Evolutionary conservation across 2,329 filamentous ascomycete genomes (phyloP).

Genomic region (Claviceps sorghi): DNA sequence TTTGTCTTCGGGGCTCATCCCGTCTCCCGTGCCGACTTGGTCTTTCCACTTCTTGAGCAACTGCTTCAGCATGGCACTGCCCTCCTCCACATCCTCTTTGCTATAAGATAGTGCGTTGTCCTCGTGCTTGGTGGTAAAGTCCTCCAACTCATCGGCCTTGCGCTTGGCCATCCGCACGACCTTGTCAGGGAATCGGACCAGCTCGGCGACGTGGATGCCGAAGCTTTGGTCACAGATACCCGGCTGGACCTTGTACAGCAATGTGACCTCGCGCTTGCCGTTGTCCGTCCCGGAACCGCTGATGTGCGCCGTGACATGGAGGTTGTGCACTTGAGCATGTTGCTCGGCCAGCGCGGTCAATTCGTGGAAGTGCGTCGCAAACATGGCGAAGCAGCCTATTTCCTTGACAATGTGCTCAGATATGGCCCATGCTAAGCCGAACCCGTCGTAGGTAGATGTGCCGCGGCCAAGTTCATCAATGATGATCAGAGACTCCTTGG

Average conservation of each 20-base stretch:
- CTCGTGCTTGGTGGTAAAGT: slow-evolving; percentile 73
- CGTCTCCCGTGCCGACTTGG: slow-evolving; percentile 43
- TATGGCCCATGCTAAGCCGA: slow-evolving; percentile 97
- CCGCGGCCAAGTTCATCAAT: slow-evolving; percentile 95
- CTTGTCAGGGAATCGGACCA: slow-evolving; percentile 91
- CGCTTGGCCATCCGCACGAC: slow-evolving; percentile 98
- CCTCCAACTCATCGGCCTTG: slow-evolving; percentile 95
- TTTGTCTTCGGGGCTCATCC: slow-evolving; percentile 60
- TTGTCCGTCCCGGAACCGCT: slow-evolving; percentile 30
- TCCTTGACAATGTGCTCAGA: slow-evolving; percentile 94
- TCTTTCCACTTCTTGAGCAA: slow-evolving; percentile 77
- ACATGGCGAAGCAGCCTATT: slow-evolving; percentile 86
- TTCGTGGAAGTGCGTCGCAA: slow-evolving; percentile 97
- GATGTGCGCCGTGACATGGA: slow-evolving; percentile 95
- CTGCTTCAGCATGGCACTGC: slow-evolving; percentile 70
- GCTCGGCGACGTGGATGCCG: slow-evolving; percentile 93
- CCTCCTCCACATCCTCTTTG: slow-evolving; percentile 79
- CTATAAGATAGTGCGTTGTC: slow-evolving; percentile 46
- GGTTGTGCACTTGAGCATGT: slow-evolving; percentile 75
- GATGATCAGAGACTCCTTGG: slow-evolving; percentile 89
- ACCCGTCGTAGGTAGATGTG: slow-evolving; percentile 95
- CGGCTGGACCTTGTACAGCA: slow-evolving; percentile 91
- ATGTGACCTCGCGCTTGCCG: slow-evolving; percentile 69
- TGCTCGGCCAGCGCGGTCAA: slow-evolving; percentile 79
- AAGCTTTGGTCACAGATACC: slow-evolving; percentile 96